phyloP scores from a whole-genome alignment of 2,329 filamentous ascomycete genomes.

The Fonsecaea erecta region DNA sequence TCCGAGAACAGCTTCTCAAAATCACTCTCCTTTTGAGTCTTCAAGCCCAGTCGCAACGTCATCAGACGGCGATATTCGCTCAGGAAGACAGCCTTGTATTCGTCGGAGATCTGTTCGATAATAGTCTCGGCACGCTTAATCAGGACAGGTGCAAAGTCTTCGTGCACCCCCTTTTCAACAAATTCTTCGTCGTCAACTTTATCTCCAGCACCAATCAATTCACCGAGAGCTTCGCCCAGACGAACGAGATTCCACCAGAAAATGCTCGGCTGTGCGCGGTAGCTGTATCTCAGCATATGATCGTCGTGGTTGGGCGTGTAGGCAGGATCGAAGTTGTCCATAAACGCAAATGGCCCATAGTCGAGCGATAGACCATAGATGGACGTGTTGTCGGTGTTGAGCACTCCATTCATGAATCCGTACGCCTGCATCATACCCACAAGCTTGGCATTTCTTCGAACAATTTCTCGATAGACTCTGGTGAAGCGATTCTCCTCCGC shows the following conservation, averaged over 20 bases:
- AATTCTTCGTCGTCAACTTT: conserved; percentile 74
- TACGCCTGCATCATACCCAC: conserved; percentile 97
- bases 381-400: conserved; percentile 98
- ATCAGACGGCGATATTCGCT: conserved; percentile 89
- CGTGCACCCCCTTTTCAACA: conserved; percentile 70
- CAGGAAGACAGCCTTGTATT: conserved; percentile 86
- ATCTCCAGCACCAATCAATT: conserved; percentile 78
- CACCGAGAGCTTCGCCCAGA: conserved; percentile 84
- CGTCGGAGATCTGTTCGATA: conserved; percentile 79
- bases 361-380: conserved; percentile 87
- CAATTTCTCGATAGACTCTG: conserved; percentile 84
- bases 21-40: conserved; percentile 69
- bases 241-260: conserved; percentile 99
- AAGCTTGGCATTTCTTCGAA: conserved; percentile 80
- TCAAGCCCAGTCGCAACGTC: conserved; percentile 77
- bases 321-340: conserved; percentile 91
- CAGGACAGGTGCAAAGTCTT: conserved; percentile 71
- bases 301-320: conserved; percentile 99
- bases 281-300: conserved; percentile 81
- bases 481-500: conserved; percentile 83
- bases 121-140: conserved; percentile 80
- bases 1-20: conserved; percentile 83
- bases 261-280: conserved; percentile 90
- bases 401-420: conserved; percentile 97
- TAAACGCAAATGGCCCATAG: conserved; percentile 95